Percentiles rank a stretch among this genome's conserved stretches.
These are phyloP conservation scores for Aspergillus proliferans DNA, from an alignment of 2,329 filamentous ascomycete species.

Conservation along the genomic window DNA sequence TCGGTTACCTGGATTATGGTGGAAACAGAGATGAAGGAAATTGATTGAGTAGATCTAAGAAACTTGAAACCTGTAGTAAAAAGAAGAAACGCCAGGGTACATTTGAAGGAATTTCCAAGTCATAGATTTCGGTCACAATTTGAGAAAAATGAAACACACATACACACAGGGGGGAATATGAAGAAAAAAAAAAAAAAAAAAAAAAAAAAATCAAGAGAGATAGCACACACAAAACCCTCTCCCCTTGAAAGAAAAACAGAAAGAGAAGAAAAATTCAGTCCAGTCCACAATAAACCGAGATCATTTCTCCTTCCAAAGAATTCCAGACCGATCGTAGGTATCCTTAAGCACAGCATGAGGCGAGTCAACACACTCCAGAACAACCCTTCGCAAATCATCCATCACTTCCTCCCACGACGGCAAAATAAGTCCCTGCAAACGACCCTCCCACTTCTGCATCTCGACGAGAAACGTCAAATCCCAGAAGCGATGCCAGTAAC, in stretches of 20 bases:
- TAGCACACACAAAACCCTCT: not conserved
- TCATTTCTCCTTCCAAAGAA: not conserved
- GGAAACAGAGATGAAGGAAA: no score
- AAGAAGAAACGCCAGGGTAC: no score
- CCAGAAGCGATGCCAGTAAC: slow-evolving; percentile 22
- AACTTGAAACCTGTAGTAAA: no score
- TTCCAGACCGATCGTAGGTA: slow-evolving; percentile 2
- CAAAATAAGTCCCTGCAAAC: slow-evolving; percentile 12
- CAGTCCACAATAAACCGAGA: no score
- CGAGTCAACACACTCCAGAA: slow-evolving; percentile 24
- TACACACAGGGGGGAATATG: no score
- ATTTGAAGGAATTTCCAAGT: no score
- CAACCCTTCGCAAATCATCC: slow-evolving; percentile 16
- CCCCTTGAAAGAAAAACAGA: not conserved
- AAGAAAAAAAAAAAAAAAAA: no score
- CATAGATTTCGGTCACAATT: no score
- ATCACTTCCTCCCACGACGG: slow-evolving; percentile 23
- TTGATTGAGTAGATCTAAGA: no score
- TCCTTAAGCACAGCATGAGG: slow-evolving; percentile 8
- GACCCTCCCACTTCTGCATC: slow-evolving; percentile 24
- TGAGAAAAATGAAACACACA: no score
- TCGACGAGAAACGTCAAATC: slow-evolving; percentile 12
- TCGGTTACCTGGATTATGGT: no score
- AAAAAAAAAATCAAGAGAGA: no score
- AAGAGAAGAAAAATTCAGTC: not conserved